Evolutionary conservation across 345 rosid genomes (phyloP), one percentile per base, ranked within the genome.

Genomic region (Rhizophora mangle): DNA sequence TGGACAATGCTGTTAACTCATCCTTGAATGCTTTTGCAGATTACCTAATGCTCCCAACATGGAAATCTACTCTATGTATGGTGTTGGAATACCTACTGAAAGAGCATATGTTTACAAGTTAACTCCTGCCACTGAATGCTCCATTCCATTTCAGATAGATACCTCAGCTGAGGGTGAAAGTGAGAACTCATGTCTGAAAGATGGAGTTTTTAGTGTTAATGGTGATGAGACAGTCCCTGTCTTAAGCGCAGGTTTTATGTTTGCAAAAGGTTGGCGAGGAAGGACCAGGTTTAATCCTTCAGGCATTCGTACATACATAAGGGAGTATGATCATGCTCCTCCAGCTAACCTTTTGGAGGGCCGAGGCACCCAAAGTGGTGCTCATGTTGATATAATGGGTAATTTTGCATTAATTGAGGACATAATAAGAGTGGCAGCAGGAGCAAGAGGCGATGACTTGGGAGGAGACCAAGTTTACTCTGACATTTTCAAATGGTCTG

Each of bases 331-430:
- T 56, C 98, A 93, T 70, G 76, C 89, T 58, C 97, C 97, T 32
- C 97, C 97, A 1, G 83, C 96, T 19, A 91, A 86, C 73, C 83
- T 93, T 51, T 80, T 93, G 26, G 98, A 93, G 78, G 98, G 97
- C 4, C 82, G 98, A 0, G 97, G 98, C 62, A 93, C 96, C 4
- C 94, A 80, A 73, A 93, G 98, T 61, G 97, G 96, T 16, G 85
- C 85, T 13, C 97, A 93, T 81, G 97, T 91, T 13, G 98, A 94
- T 69, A 88, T 94, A 60, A 88, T 94, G 98, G 98, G 98, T 53
- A 94, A 94, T 77, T 94, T 94, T 70, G 96, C 89, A 6, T 65
- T 94, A 72, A 91, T 94, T 0, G 97, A 94, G 70, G 97, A 94
- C 68, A 64, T 91, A 37, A 80, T 91, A 69, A 86, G 94, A 78